A percentile compares a stretch with the other conserved stretches of the same genome.
Conservation (phyloP, 345 rosid species). For the Gossypium ekmanianum region DNA sequence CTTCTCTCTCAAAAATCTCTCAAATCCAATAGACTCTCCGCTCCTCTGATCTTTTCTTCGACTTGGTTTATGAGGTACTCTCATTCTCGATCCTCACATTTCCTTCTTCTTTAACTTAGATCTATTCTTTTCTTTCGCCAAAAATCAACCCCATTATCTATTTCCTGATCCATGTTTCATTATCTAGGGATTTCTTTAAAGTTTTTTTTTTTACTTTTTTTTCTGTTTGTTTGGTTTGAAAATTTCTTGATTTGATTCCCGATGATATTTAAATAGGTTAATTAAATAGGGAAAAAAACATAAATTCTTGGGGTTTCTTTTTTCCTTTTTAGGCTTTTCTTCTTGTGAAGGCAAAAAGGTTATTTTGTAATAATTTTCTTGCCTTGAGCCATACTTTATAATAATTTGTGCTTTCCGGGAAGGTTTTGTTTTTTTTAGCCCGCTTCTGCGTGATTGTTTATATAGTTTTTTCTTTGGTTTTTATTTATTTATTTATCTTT, state of each 20-base stretch:
- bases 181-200: neutral
- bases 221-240: neutral
- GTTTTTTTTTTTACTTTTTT: no score
- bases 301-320: neutral
- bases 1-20: no score
- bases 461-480: neutral
- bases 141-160: neutral
- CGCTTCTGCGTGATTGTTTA: neutral
- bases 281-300: neutral
- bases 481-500: neutral
- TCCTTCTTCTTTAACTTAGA: neutral
- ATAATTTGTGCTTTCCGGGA: neutral
- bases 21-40: neutral
- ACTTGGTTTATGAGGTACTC: constrained; percentile 22
- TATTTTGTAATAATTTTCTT: neutral
- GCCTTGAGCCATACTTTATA: neutral
- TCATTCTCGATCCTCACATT: neutral
- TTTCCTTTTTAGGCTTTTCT: neutral
- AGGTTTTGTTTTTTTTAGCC: neutral
- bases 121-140: neutral
- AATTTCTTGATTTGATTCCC: neutral
- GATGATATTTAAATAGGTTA: neutral
- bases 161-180: neutral
- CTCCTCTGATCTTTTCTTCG: constrained; percentile 10
- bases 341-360: neutral